Percentiles rank a stretch among this genome's conserved stretches.
Evolutionary conservation across 305 asterid species (phyloP).

Genomic region (Ilex paraguariensis): DNA sequence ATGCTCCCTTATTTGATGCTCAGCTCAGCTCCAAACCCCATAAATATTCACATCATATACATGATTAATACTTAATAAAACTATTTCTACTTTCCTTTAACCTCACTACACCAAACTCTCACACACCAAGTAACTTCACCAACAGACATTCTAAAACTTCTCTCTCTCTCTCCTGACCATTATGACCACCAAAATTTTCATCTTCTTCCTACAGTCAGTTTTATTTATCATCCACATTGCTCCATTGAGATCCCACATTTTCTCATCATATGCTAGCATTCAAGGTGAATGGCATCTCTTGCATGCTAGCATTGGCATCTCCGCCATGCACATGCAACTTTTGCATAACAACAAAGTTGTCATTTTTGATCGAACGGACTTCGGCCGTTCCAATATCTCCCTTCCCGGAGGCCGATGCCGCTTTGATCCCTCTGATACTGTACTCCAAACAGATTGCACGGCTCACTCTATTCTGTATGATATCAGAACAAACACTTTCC

Average conservation of each 20-base stretch:
- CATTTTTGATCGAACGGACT: constrained; percentile 60
- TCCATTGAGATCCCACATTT: constrained; percentile 13
- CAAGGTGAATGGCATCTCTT: constrained; percentile 53
- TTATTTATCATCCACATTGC: constrained; percentile 13
- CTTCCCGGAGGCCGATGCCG: constrained; percentile 47
- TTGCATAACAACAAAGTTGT: constrained; percentile 48
- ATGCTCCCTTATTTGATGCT: too few species aligned
- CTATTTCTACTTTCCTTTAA: too few species aligned
- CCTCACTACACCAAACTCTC: too few species aligned
- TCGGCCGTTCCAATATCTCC: constrained; percentile 59
- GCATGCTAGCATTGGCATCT: constrained; percentile 54
- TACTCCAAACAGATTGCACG: constrained; percentile 41
- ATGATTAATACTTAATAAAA: too few species aligned
- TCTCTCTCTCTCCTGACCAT: constrained; percentile 9
- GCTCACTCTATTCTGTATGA: constrained; percentile 67
- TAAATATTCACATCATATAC: too few species aligned
- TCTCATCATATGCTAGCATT: constrained; percentile 2
- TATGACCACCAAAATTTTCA: constrained; percentile 10
- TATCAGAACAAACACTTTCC: constrained; percentile 19
- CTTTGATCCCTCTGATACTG: constrained; percentile 25
- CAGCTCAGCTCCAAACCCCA: too few species aligned
- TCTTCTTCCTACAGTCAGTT: constrained; percentile 11
- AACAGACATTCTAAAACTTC: constrained; percentile 14
- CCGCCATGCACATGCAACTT: constrained; percentile 78
- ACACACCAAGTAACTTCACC: constrained; percentile 8